Percentiles rank a stretch among this genome's conserved stretches.
Evolutionary conservation across 1,284 basidiomycete species (phyloP).

Genomic region (Rhodofomes roseus): DNA sequence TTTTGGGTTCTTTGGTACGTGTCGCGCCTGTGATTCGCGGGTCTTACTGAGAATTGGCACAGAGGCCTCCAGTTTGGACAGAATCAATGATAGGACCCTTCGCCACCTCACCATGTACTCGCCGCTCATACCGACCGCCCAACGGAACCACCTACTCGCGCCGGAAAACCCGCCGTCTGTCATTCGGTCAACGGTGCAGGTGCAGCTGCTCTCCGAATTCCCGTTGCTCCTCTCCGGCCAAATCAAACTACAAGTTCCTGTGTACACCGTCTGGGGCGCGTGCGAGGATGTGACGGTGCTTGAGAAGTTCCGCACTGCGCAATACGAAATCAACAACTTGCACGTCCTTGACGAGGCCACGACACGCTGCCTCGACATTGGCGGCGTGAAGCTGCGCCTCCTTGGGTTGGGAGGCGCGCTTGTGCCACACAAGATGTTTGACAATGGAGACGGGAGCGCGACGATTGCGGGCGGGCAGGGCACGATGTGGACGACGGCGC

Average conservation of each 20-base stretch:
- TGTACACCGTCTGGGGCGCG: conserved; percentile 96
- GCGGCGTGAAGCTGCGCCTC: conserved; percentile 89
- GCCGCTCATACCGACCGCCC: conserved; percentile 83
- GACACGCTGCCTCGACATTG: conserved; percentile 86
- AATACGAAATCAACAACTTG: conserved; percentile 83
- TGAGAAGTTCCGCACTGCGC: conserved; percentile 86
- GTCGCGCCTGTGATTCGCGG: neutral
- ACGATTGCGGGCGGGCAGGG: conserved; percentile 98
- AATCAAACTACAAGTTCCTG: conserved; percentile 85
- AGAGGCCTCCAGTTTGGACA: conserved; percentile 80
- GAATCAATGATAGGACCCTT: conserved; percentile 93
- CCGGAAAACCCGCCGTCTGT: conserved; percentile 56
- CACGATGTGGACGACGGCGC: conserved; percentile 98
- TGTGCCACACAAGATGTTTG: conserved; percentile 96
- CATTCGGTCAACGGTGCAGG: conserved; percentile 65
- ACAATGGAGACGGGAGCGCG: conserved; percentile 91
- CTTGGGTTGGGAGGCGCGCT: conserved; percentile 95
- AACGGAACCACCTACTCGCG: conserved; percentile 78
- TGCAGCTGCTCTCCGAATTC: conserved; percentile 87
- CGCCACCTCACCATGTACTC: conserved; percentile 97
- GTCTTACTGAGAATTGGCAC: conserved; percentile 10
- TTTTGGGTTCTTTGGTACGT: conserved; percentile 94
- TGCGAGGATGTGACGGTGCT: conserved; percentile 95
- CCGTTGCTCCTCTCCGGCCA: conserved; percentile 87
- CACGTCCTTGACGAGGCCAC: conserved; percentile 94